Base-by-base conservation (phyloP, 1,139 yeast species). In the Kluyveromyces marxianus region DNA sequence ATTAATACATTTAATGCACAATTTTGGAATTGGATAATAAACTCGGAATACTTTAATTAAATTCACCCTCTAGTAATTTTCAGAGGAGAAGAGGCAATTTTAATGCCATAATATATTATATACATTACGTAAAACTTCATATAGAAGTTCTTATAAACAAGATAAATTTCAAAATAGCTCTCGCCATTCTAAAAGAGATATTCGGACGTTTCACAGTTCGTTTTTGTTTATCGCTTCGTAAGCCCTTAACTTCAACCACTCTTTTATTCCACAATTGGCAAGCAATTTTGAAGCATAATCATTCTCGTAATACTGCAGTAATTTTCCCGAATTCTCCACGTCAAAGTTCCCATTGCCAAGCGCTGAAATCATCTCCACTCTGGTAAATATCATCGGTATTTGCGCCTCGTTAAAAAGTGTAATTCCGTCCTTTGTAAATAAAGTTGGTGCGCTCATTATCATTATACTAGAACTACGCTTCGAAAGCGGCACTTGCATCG, bases 401-500 rank as follows among this genome's bases (percentile, higher is more conserved):
- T 66, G 62, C n/a, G 77, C 59, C 10, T 68, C 67, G 49, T 82
- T 78, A 52, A 83, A 70, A 45, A 80, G 79, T 4, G 68, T 66
- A 35, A 75, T 65, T 0, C 83, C 89, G 48, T 80, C 83, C 35
- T 69, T 60, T 0, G 94, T 81, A 42, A 83, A 68, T 1, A 75
- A 69, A 14, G 74, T 71, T 1, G 92, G 87, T 0, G 87, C 75
- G 8, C 82, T 77, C 54, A 76, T 62, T 54, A 76, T 59, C 28
- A 70, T 65, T 14, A 75, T 59, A 1, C 72, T 62, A 25, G 53
- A 60, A 50, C 58, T 62, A 44, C 57, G 50, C 37, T 60, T 56
- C 36, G 47, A 42, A 39, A 58, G 59, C n/a, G 63, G 65, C 4
- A 72, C 69, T 50, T 75, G 73, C 47, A 67, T 74, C 41, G 70